Conservation (phyloP, 495 filamentous ascomycete genomes). For the Gamarada debralockiae region DNA sequence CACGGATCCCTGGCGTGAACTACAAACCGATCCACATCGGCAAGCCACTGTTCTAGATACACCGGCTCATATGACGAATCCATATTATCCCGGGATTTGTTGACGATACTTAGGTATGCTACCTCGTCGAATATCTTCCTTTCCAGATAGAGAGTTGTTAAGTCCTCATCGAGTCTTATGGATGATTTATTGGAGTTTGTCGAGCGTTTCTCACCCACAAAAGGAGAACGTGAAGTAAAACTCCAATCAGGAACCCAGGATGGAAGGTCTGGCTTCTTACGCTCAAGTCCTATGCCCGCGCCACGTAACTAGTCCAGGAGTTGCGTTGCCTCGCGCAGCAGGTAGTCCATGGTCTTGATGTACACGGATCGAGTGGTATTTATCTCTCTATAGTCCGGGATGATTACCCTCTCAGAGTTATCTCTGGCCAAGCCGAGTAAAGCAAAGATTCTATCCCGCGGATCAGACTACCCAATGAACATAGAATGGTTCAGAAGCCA, state of each 20-base stretch:
- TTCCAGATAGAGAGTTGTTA: not conserved
- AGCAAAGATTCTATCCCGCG: conserved; percentile 31
- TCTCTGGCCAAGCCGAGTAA: conserved; percentile 29
- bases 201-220: not conserved
- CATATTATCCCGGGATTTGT: not conserved
- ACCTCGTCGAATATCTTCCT: not conserved
- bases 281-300: not conserved
- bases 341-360: not conserved
- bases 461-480: conserved; percentile 23
- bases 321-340: not conserved
- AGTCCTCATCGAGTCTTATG: not conserved
- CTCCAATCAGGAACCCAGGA: conserved; percentile 12
- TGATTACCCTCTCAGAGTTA: conserved; percentile 4
- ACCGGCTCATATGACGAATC: not conserved
- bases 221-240: not conserved
- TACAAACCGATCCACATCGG: not conserved
- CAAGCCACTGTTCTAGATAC: not conserved
- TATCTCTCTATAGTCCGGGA: conserved; percentile 22
- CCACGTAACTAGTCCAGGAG: not conserved
- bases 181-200: not conserved
- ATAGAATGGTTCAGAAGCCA: conserved; percentile 20
- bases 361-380: conserved; percentile 4
- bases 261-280: not conserved
- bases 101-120: not conserved
- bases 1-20: not conserved